Percentiles rank a stretch among this genome's conserved stretches.
These are phyloP conservation scores for Apium graveolens DNA, from an alignment of 129 eudicot genomes.

Conservation along the genomic window DNA sequence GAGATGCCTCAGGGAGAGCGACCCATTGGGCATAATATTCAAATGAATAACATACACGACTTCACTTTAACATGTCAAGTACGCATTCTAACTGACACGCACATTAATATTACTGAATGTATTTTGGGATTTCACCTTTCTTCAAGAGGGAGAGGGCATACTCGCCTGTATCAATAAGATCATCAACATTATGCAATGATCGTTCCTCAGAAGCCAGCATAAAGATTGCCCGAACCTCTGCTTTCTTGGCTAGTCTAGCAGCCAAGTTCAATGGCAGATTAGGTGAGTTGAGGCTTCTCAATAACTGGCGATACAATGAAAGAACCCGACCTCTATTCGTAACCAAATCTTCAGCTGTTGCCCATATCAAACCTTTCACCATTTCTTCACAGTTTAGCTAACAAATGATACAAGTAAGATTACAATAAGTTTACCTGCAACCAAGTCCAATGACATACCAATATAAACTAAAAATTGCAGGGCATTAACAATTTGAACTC, in stretches of 20 bases:
- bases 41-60: background rate
- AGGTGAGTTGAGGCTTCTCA: constrained; percentile 75
- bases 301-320: constrained; percentile 61
- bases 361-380: constrained; percentile 83
- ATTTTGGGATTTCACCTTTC: constrained; percentile 83
- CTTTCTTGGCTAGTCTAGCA: constrained; percentile 75
- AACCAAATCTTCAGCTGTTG: constrained; percentile 71
- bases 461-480: too few species aligned
- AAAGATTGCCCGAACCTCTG: constrained; percentile 78
- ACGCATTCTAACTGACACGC: background rate
- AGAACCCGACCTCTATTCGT: constrained; percentile 60
- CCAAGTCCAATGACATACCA: too few species aligned
- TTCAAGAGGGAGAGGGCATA: constrained; percentile 59
- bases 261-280: constrained; percentile 67
- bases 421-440: background rate
- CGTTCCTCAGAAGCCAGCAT: constrained; percentile 75
- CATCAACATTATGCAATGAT: constrained; percentile 73
- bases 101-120: constrained; percentile 33
- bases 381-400: constrained; percentile 17
- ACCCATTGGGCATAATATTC: background rate
- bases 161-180: constrained; percentile 69
- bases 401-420: background rate
- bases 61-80: background rate
- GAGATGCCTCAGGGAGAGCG: background rate
- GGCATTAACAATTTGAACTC: too few species aligned